A percentile compares a stretch with the other conserved stretches of the same genome.
These are phyloP conservation scores for Kuraishia hungarica DNA, from an alignment of 805 yeast species.

Conservation along the genomic window DNA sequence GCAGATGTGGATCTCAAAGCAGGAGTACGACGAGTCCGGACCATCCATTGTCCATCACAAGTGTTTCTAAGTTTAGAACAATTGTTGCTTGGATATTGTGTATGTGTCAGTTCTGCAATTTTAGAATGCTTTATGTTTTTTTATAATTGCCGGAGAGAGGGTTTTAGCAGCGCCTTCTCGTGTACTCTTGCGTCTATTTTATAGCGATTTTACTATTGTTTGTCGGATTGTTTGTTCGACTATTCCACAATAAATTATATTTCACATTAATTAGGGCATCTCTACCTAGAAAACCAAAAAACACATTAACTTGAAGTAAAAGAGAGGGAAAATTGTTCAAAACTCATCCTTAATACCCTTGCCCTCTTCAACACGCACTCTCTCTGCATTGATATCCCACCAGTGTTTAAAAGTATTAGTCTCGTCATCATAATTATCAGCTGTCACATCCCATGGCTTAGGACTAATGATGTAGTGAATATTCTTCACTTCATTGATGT, in stretches of 20 bases:
- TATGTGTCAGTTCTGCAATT: not conserved
- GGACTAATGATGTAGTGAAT: slow-evolving; percentile 51
- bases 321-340: not conserved
- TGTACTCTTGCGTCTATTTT: not conserved
- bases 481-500: slow-evolving; percentile 39
- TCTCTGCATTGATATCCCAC: slow-evolving; percentile 36
- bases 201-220: not conserved
- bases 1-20: slow-evolving; percentile 99
- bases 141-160: not conserved
- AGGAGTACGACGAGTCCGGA: slow-evolving; percentile 99
- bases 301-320: not conserved
- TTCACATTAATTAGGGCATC: not conserved
- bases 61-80: slow-evolving; percentile 56
- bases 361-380: slow-evolving; percentile 13
- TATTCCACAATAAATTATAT: not conserved
- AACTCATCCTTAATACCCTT: slow-evolving; percentile 4
- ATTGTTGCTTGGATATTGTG: not conserved
- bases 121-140: too few relatives aligned
- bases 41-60: slow-evolving; percentile 98
- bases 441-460: slow-evolving; percentile 48
- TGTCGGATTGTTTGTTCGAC: not conserved
- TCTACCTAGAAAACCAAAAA: not conserved
- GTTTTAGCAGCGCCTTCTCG: not conserved
- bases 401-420: slow-evolving; percentile 41
- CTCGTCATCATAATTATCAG: slow-evolving; percentile 23